Percentiles rank a stretch among this genome's conserved stretches.
Evolutionary conservation across 441 rosid genomes (phyloP).

Genomic region (Metrosideros polymorpha): DNA sequence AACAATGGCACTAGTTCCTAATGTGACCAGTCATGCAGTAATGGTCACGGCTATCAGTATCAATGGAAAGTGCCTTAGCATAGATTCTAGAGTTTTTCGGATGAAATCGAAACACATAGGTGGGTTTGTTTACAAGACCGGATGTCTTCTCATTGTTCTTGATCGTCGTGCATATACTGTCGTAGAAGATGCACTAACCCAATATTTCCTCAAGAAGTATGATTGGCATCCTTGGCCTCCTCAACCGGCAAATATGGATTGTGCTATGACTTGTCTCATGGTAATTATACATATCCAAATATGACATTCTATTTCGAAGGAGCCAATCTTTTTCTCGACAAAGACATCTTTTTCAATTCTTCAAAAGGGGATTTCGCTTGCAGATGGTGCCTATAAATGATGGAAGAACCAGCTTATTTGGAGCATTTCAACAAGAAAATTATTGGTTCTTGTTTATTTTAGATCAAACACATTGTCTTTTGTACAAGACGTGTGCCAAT

Average conservation of each 20-base stretch:
- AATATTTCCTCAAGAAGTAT: neutral
- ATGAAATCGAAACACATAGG: neutral
- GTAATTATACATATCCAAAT: no score
- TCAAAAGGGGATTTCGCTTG: neutral
- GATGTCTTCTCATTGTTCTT: neutral
- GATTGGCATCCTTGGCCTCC: no score
- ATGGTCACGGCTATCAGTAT: neutral
- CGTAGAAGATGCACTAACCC: neutral
- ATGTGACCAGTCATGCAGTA: neutral
- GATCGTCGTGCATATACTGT: neutral
- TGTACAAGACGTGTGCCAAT: no score
- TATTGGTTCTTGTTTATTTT: neutral
- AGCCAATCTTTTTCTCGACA: no score
- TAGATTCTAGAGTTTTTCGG: neutral
- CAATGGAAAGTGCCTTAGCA: neutral
- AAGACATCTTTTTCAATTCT: neutral
- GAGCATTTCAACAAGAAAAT: neutral
- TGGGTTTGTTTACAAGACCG: neutral
- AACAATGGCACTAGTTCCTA: no score
- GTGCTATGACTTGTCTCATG: no score
- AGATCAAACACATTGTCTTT: no score
- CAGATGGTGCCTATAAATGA: no score
- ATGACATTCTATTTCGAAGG: no score
- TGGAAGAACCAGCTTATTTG: neutral
- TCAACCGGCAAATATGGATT: no score